A percentile compares a stretch with the other conserved stretches of the same genome.
Conservation (phyloP, 1,284 basidiomycete genomes). For the Ustilago tritici region DNA sequence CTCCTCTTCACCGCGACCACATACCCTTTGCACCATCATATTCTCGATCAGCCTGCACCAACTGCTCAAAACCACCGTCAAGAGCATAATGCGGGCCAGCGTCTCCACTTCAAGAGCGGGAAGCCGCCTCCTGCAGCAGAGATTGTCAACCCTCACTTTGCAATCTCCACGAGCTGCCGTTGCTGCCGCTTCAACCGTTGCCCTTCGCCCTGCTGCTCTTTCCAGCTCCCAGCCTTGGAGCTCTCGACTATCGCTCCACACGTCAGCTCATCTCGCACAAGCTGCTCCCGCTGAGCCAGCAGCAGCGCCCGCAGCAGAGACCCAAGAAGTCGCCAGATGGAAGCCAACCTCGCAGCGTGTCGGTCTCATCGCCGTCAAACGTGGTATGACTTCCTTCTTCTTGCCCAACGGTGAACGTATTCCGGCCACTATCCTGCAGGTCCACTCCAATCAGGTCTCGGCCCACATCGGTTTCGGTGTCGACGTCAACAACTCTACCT, state of each 20-base stretch:
- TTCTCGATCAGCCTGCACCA: neutral
- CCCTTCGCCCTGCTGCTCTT: conserved; percentile 10
- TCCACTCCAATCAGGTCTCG: conserved; percentile 71
- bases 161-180: conserved; percentile 22
- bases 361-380: conserved; percentile 92
- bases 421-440: conserved; percentile 95
- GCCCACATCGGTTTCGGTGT: conserved; percentile 49
- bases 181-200: conserved; percentile 15
- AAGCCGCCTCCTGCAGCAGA: conserved; percentile 42
- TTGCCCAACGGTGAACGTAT: conserved; percentile 86
- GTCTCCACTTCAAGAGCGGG: conserved; percentile 30
- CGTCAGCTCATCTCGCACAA: conserved; percentile 24
- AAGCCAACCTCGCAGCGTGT: conserved; percentile 83
- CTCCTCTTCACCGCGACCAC: neutral
- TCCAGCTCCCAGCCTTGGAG: conserved; percentile 1
- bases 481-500: conserved; percentile 28
- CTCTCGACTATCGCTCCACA: conserved; percentile 27
- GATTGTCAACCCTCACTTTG: conserved; percentile 28
- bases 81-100: conserved; percentile 25
- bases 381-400: conserved; percentile 95
- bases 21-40: neutral
- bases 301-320: conserved; percentile 7
- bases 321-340: conserved; percentile 73
- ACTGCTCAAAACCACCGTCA: neutral
- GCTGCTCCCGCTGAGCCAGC: conserved; percentile 24